Conservation (phyloP, 2,329 filamentous ascomycete species). For the Xylaria sp. region DNA sequence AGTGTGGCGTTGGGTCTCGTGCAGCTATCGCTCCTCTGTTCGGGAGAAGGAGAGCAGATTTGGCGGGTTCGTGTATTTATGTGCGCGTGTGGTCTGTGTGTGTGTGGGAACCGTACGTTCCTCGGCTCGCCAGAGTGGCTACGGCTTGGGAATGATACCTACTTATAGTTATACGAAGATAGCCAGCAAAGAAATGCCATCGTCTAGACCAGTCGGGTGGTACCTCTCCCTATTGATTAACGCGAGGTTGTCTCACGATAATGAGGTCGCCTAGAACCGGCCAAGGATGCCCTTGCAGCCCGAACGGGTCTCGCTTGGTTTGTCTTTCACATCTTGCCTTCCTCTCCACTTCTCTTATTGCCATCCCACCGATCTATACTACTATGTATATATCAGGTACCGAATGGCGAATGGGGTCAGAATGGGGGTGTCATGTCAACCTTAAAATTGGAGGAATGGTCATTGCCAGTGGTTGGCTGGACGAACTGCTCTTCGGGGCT, state of each 20-base stretch:
- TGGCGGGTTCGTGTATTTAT: conserved; percentile 12
- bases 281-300: not conserved
- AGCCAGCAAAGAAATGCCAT: too few species aligned
- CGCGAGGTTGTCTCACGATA: not conserved
- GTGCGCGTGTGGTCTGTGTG: too few species aligned
- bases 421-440: not conserved
- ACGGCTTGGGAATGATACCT: too few species aligned
- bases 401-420: not conserved
- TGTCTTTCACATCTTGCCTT: not conserved
- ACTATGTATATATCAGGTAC: not conserved
- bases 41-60: not conserved
- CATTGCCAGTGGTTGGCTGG: conserved; percentile 5
- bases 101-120: not conserved
- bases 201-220: not conserved
- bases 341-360: not conserved
- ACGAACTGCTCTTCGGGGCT: not conserved
- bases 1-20: conserved; percentile 24
- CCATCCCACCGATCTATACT: not conserved
- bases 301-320: too few species aligned
- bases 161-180: too few species aligned
- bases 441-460: conserved; percentile 6
- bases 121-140: too few species aligned
- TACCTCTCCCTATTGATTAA: not conserved
- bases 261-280: not conserved
- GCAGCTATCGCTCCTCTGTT: conserved; percentile 2